Evolutionary conservation across 1,139 yeast genomes (phyloP), one percentile per base, ranked within the genome.

Genomic region (Citeromyces siamensis): DNA sequence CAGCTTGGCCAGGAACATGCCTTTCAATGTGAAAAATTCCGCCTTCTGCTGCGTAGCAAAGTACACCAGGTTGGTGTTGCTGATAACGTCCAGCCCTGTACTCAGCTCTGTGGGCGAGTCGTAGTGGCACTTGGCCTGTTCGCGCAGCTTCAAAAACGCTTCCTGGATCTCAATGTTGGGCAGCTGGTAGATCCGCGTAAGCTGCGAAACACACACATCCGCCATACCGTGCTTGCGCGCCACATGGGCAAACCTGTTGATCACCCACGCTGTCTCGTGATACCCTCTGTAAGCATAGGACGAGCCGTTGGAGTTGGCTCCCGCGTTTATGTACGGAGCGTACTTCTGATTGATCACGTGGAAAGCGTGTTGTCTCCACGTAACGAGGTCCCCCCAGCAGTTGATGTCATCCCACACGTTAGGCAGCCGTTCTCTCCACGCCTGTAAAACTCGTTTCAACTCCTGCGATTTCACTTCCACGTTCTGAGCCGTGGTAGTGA

Each of bases 181-280:
- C 44, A 93, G 64, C 8, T 94, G 90, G 59, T 93, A 93, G 39
- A 93, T 93, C 64, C 90, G 82, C 3, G 95, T 83, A 49, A 93
- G 63, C 53, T 93, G 97, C 45, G 77, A 81, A 43, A 88, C 79
- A 62, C 98, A 93, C 36, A 93, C 98, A 41, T 90, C 97, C 1
- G 95, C 83, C 94, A 93, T 84, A 43, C 83, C 80, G 54, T 93
- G 99, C 56, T 86, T 85, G 46, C 98, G 71, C 1, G 98, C 97
- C 36, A 90, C 97, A 60, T 93, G 98, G 0, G 99, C 98, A 66
- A 93, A 93, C 41, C 98, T 64, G 57, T 93, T 93, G 50, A 93
- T 90, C 9, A 93, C 95, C 97, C 98, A 93, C 2, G 98, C 98
- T 53, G 90, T 86, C 58, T 93, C 99, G 55, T 93, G 99, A 60